These are phyloP conservation scores for Paspalum notatum DNA, from an alignment of 176 grass and related monocot species.

Conservation along the genomic window DNA sequence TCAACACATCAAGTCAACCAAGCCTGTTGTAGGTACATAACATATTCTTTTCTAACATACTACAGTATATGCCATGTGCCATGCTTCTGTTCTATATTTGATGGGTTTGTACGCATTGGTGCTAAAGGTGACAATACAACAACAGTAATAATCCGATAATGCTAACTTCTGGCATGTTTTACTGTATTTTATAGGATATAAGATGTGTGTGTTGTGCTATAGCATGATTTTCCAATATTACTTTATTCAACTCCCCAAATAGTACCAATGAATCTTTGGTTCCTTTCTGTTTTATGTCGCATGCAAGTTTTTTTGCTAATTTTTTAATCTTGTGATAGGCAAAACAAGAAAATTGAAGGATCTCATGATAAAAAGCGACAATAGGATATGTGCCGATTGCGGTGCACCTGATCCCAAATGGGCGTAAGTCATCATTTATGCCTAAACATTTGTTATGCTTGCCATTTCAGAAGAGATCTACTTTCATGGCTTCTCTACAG, in stretches of 20 bases:
- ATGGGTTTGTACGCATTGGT: not conserved
- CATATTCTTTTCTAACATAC: conserved; percentile 20
- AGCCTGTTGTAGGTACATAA: conserved; percentile 54
- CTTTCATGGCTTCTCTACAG: conserved; percentile 10
- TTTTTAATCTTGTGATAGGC: conserved; percentile 50
- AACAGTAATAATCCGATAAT: not conserved
- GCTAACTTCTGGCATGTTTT: conserved; percentile 22
- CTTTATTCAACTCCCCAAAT: conserved; percentile 5
- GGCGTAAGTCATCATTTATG: conserved; percentile 62
- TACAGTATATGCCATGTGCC: not conserved
- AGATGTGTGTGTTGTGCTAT: not conserved
- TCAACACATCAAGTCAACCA: conserved; percentile 52
- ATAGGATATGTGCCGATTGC: conserved; percentile 94
- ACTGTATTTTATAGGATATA: conserved; percentile 3
- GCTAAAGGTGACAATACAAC: not conserved
- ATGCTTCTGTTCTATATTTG: conserved; percentile 1
- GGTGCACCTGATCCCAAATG: conserved; percentile 89
- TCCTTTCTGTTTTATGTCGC: not conserved
- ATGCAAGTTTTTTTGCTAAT: not conserved
- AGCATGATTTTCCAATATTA: conserved; percentile 21
- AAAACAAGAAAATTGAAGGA: conserved; percentile 91
- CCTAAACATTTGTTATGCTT: conserved; percentile 18
- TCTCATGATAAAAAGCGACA: conserved; percentile 90
- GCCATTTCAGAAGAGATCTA: conserved; percentile 15
- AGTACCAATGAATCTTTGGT: not conserved